Percentiles rank a stretch among this genome's conserved stretches.
Evolutionary conservation across 148 eudicot genomes (phyloP).

Genomic region (Rhododendron griersonianum): DNA sequence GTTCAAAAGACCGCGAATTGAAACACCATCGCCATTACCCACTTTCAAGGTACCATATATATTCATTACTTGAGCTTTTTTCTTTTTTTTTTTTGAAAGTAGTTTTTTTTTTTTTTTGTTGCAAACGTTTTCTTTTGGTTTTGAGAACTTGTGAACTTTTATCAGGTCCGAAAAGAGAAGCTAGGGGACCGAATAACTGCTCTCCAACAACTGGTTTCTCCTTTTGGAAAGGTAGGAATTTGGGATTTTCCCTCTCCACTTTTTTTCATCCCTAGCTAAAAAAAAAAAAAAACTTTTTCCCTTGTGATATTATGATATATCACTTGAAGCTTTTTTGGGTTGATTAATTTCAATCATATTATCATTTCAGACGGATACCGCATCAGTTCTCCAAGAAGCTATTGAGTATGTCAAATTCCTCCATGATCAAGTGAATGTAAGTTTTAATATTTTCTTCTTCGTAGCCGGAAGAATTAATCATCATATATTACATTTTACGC

Average conservation of each 20-base stretch:
- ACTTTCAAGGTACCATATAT: slow-evolving; percentile 66
- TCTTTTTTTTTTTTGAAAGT: neutral
- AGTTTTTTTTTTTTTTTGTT: neutral
- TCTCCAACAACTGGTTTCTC: slow-evolving; percentile 88
- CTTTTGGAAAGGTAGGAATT: slow-evolving; percentile 75
- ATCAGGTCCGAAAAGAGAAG: slow-evolving; percentile 89
- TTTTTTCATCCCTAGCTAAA: neutral
- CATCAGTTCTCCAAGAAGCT: slow-evolving; percentile 94
- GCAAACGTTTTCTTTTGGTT: neutral
- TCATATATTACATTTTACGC: neutral
- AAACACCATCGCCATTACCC: slow-evolving; percentile 76
- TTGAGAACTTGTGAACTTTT: neutral
- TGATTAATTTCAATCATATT: neutral
- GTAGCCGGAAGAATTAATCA: neutral
- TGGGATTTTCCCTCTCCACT: slow-evolving; percentile 3
- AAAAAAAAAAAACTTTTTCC: neutral
- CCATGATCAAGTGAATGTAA: slow-evolving; percentile 88
- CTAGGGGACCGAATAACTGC: slow-evolving; percentile 92
- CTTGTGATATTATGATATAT: neutral
- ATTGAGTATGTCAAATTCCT: slow-evolving; percentile 91
- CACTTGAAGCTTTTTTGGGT: neutral
- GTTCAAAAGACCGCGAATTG: slow-evolving; percentile 57
- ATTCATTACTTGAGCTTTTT: neutral
- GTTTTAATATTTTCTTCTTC: slow-evolving; percentile 15
- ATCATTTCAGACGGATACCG: slow-evolving; percentile 83